phyloP scores from a whole-genome alignment of 352 stramenopile species.

The Globisporangium nagaii region DNA sequence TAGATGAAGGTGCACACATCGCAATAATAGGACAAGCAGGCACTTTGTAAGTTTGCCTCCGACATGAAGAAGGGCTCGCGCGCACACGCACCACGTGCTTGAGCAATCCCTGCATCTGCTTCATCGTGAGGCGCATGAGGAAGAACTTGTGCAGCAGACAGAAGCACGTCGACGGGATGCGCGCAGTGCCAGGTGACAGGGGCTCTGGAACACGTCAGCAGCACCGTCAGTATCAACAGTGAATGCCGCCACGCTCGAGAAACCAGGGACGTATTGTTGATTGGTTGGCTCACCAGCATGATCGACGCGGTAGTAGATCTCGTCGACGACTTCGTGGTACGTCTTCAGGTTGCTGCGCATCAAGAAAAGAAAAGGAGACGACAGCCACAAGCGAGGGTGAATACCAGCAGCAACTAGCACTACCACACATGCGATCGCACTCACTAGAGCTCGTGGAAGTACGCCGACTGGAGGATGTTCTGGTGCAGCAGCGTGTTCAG shows the following conservation, averaged over 20 bases:
- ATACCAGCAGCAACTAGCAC: too few relatives aligned
- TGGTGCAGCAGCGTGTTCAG: constrained; percentile 95
- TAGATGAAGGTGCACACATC: too few relatives aligned
- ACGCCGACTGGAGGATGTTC: constrained; percentile 93
- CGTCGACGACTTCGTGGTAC: constrained; percentile 95
- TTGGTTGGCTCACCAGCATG: constrained; percentile 65
- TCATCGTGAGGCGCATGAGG: constrained; percentile 92
- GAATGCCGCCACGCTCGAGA: too few relatives aligned
- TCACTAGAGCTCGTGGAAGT: constrained; percentile 93
- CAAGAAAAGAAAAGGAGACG: too few relatives aligned
- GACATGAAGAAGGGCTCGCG: background rate
- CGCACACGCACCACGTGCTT: constrained; percentile 78
- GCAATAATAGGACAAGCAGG: background rate
- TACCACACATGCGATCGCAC: constrained; percentile 6
- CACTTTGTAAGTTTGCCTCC: background rate
- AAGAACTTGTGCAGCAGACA: constrained; percentile 97
- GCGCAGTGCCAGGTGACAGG: constrained; percentile 85
- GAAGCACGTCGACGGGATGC: constrained; percentile 94
- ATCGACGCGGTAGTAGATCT: constrained; percentile 89
- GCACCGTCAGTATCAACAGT: too few relatives aligned
- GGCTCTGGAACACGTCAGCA: too few relatives aligned
- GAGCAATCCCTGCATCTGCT: constrained; percentile 95
- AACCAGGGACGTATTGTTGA: too few relatives aligned
- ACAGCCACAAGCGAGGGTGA: too few relatives aligned
- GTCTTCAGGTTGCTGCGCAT: constrained; percentile 80